Conservation (phyloP, 208 protist genomes). For the Leishmania turanica region DNA sequence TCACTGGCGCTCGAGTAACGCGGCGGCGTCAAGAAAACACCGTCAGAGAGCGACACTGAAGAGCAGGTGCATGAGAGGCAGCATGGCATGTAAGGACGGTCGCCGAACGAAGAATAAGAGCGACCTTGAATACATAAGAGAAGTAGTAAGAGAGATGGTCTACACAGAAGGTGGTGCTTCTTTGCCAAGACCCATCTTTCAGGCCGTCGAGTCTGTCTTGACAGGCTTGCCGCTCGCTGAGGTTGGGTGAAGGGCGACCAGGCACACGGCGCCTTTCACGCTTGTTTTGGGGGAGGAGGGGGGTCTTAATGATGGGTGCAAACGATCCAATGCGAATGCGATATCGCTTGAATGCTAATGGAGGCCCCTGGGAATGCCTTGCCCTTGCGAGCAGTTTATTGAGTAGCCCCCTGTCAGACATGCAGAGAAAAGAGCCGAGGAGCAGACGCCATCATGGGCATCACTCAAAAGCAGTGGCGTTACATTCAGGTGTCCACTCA, state of each 20-base stretch:
- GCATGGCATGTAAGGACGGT: not conserved
- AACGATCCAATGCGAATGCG: not conserved
- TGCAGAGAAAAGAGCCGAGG: not conserved
- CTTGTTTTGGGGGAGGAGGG: not conserved
- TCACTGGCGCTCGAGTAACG: not conserved
- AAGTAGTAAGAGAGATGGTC: not conserved
- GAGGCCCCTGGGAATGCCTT: not conserved
- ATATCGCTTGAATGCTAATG: not conserved
- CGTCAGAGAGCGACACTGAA: not conserved
- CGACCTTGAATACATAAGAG: not conserved
- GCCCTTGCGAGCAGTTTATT: conserved; percentile 2
- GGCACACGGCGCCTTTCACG: not conserved
- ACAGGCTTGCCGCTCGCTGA: not conserved
- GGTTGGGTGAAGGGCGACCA: not conserved
- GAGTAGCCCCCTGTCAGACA: not conserved
- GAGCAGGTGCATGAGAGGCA: not conserved
- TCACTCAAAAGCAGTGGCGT: not conserved
- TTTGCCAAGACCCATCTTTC: not conserved
- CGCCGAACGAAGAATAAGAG: not conserved
- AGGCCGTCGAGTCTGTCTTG: not conserved
- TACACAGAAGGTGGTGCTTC: not conserved
- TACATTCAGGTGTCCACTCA: conserved; percentile 1
- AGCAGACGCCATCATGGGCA: conserved; percentile 1
- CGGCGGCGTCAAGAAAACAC: not conserved
- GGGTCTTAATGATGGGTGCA: not conserved